Base-by-base conservation (phyloP, 2,329 filamentous ascomycete genomes). In the Sarocladiaceae sp. region DNA sequence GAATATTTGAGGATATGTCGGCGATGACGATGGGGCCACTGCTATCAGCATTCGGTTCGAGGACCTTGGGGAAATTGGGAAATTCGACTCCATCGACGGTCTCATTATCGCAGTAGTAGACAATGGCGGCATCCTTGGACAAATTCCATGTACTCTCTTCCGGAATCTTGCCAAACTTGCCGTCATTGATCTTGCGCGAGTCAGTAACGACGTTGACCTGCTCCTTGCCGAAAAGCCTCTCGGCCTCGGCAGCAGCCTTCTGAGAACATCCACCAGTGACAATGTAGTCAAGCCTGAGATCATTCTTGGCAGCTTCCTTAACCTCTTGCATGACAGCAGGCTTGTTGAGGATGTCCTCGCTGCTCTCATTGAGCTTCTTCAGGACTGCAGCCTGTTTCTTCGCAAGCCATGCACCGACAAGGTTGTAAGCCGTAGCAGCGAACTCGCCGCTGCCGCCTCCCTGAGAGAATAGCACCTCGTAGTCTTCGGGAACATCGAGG, bases 1-100 rank as follows among this genome's bases (percentile, higher is more conserved):
- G 83, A 65, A 97, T 96, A 69, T 97, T 97, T 54, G 90, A 96
- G 44, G 82, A 88, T 88, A 97, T 96, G 69, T 97, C 93, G 18
- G 89, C 90, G 4, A 96, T 86, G 5, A 97, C 87, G 54, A 96
- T 80, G 1, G 85, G 84, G 26, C 83, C 82, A 49, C 85, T 79
- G 8, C n/a, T n/a, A n/a, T n/a, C n/a, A n/a, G 75, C 69, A 6
- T 69, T 68, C 11, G 79, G 70, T 46, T 81, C 79, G 22, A 95
- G 76, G 7, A 69, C 66, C 57, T 84, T 72, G 22, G 93, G 93
- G 63, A 83, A 82, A n/a, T 62, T 70, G 5, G 87, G 90, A 60
- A 95, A 96, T 65, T 97, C 93, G 17, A 97, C 90, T 29, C 92
- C 92, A 62, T 96, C 90, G 5, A 95, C 90, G 0, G 90, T 96